Conservation (phyloP, 2,329 filamentous ascomycete species). For the Verticillium zaregamsianum region DNA sequence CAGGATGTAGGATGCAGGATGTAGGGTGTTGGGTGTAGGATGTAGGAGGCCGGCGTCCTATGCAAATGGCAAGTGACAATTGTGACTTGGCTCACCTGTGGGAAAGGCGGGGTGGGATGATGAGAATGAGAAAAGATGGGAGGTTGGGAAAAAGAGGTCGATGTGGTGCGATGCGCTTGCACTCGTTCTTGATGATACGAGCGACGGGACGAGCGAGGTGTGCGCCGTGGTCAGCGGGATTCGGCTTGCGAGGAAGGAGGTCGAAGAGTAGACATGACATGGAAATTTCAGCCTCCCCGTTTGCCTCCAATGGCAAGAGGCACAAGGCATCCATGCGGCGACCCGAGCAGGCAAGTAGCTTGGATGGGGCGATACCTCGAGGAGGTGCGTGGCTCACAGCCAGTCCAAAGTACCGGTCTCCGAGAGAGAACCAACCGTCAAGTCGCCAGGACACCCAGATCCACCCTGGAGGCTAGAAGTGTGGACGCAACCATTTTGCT, state of each 20-base stretch:
- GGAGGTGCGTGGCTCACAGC: neutral
- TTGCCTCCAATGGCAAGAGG: neutral
- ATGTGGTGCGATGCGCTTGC: neutral
- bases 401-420: neutral
- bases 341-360: neutral
- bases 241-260: neutral
- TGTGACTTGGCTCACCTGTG: slow-evolving; percentile 1
- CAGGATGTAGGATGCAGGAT: neutral
- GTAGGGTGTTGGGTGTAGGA: neutral
- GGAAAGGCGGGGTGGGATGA: neutral
- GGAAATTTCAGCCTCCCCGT: neutral
- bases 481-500: neutral
- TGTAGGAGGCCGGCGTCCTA: neutral
- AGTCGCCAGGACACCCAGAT: neutral
- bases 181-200: neutral
- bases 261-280: neutral
- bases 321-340: neutral
- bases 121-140: neutral
- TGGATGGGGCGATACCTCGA: too few species aligned
- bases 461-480: neutral
- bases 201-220: neutral
- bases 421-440: neutral
- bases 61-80: slow-evolving; percentile 1
- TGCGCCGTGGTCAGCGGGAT: neutral
- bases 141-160: neutral